Percentiles rank a stretch among this genome's conserved stretches.
Evolutionary conservation across 257 asterid species (phyloP).

Genomic region (Linaria vulgaris): DNA sequence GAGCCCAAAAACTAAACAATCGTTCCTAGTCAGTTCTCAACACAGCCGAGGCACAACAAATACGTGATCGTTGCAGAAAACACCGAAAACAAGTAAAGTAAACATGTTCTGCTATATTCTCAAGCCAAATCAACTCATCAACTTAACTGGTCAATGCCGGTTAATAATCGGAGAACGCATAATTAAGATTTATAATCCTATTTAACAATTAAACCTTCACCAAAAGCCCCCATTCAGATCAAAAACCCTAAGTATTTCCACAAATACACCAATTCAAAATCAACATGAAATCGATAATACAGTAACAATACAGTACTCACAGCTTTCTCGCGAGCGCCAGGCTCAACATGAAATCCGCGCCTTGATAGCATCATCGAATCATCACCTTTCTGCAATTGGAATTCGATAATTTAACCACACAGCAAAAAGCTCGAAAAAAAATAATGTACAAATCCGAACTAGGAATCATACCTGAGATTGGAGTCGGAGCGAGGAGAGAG

Average conservation of each 20-base stretch:
- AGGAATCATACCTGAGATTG: slow-evolving; percentile 44
- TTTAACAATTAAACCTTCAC: too few species aligned
- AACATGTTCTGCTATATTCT: too few species aligned
- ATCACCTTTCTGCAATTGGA: slow-evolving; percentile 34
- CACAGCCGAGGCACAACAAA: too few species aligned
- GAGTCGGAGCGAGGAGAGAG: slow-evolving; percentile 51
- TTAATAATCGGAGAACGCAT: too few species aligned
- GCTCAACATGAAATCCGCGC: slow-evolving; percentile 77
- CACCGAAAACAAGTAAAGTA: too few species aligned
- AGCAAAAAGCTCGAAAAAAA: not conserved
- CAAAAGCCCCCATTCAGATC: slow-evolving; percentile 16
- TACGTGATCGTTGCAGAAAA: too few species aligned
- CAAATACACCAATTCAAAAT: slow-evolving; percentile 3
- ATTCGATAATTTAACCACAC: not conserved
- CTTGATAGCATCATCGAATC: slow-evolving; percentile 42
- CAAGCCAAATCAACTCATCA: too few species aligned
- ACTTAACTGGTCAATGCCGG: too few species aligned
- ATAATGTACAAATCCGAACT: not conserved
- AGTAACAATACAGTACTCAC: slow-evolving; percentile 42
- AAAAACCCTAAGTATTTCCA: not conserved
- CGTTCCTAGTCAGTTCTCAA: too few species aligned
- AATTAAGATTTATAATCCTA: too few species aligned
- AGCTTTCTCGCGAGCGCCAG: slow-evolving; percentile 90
- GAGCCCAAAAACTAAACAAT: too few species aligned
- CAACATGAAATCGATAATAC: not conserved